Conservation (phyloP, 148 eudicot genomes). For the Vaccinium corymbosum region DNA sequence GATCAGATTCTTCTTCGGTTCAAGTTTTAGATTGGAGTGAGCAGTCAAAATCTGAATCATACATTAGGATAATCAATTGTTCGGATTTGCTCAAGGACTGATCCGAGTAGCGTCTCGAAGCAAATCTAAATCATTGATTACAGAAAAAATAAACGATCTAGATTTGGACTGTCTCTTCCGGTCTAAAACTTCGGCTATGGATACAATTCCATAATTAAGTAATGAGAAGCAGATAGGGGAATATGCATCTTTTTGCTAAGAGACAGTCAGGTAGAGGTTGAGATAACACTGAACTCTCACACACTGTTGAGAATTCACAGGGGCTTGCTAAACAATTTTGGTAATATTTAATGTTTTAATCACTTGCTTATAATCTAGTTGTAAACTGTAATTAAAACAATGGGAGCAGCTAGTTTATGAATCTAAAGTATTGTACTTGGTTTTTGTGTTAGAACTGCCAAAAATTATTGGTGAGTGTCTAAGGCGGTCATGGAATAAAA, state of each 20-base stretch:
- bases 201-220: background rate
- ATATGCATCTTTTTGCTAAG: constrained; percentile 32
- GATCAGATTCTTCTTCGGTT: no score
- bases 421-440: background rate
- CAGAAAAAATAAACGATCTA: no score
- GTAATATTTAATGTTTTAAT: background rate
- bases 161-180: no score
- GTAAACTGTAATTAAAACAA: background rate
- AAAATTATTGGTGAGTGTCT: background rate
- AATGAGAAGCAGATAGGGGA: constrained; percentile 10
- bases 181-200: no score
- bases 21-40: no score
- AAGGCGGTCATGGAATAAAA: background rate
- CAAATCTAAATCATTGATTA: no score
- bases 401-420: background rate
- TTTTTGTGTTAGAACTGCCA: background rate
- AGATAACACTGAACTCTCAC: constrained; percentile 8
- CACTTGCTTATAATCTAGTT: background rate
- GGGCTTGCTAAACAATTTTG: background rate
- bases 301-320: constrained; percentile 22
- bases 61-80: no score
- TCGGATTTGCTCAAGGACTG: no score
- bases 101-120: no score
- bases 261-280: constrained; percentile 35
- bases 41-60: no score